phyloP scores from a whole-genome alignment of 148 eudicot genomes.

The Nepenthes gracilis region DNA sequence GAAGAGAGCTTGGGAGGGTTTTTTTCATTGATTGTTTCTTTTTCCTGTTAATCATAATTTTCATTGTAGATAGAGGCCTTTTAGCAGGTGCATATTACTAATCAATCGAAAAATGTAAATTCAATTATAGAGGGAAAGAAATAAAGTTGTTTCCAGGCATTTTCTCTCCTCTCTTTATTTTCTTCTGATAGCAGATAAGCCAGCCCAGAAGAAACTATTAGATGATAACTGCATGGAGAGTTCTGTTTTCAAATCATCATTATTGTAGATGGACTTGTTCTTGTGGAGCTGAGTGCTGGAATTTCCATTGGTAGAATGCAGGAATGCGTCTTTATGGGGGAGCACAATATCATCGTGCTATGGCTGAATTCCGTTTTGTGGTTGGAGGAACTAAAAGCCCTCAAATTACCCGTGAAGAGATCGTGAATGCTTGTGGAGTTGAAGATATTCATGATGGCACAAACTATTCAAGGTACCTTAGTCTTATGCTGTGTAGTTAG shows the following conservation, averaged over 20 bases:
- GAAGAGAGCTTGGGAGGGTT: too few relatives aligned
- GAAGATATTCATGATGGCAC: conserved; percentile 99
- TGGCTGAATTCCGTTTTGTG: conserved; percentile 98
- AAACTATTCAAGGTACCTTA: conserved; percentile 78
- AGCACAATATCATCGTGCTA: conserved; percentile 98
- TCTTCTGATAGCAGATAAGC: too few relatives aligned
- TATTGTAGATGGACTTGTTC: background rate
- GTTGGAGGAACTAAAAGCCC: conserved; percentile 98
- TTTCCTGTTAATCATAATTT: too few relatives aligned
- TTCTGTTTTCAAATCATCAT: background rate
- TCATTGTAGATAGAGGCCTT: too few relatives aligned
- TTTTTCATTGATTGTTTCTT: too few relatives aligned
- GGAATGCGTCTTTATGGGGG: conserved; percentile 99
- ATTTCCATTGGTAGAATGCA: conserved; percentile 55
- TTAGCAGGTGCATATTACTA: too few relatives aligned
- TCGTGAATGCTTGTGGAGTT: conserved; percentile 98
- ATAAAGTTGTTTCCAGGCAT: too few relatives aligned
- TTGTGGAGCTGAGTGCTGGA: background rate
- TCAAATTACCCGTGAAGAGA: conserved; percentile 95
- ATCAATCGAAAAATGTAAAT: too few relatives aligned
- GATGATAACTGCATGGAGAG: too few relatives aligned
- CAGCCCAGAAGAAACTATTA: too few relatives aligned
- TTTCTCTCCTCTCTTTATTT: too few relatives aligned
- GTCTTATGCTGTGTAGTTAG: background rate
- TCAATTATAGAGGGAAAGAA: too few relatives aligned